Evolutionary conservation across 2,329 filamentous ascomycete genomes (phyloP).

Genomic region (Sporothrix dimorphospora): DNA sequence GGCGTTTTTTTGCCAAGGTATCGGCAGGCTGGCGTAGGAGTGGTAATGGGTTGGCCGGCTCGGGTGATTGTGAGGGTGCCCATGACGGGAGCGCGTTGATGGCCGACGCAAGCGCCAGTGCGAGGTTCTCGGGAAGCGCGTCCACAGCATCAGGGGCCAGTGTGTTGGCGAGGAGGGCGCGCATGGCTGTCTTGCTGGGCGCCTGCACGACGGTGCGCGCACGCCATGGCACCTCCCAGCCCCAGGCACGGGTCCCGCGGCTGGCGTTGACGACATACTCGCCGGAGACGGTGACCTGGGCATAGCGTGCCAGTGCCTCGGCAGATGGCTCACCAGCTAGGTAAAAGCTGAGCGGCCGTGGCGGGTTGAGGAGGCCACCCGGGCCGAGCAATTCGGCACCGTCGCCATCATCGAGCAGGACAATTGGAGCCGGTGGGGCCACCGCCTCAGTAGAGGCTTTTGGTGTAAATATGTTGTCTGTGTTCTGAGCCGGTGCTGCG

Average conservation of each 20-base stretch:
- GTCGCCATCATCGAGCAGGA: conserved; percentile 52
- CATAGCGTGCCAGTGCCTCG: conserved; percentile 46
- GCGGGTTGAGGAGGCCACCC: conserved; percentile 46
- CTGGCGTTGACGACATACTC: conserved; percentile 51
- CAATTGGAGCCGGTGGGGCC: conserved; percentile 40
- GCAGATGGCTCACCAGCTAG: conserved; percentile 47
- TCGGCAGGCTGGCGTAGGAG: not conserved
- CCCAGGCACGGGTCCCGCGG: conserved; percentile 55
- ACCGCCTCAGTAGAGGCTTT: not conserved
- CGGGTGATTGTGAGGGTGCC: conserved; percentile 28
- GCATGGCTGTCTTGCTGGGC: conserved; percentile 33
- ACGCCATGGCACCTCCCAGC: conserved; percentile 63
- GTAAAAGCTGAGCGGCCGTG: conserved; percentile 55
- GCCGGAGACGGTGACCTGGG: conserved; percentile 53
- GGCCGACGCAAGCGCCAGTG: not conserved
- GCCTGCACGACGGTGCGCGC: conserved; percentile 50
- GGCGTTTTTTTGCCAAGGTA: conserved; percentile 38
- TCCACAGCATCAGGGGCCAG: conserved; percentile 14
- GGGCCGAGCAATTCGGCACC: conserved; percentile 40
- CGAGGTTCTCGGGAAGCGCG: not conserved
- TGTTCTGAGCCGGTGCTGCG: not conserved
- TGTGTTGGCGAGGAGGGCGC: conserved; percentile 30
- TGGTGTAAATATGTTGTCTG: not conserved
- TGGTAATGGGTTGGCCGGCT: not conserved
- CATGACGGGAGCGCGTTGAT: conserved; percentile 30